Conservation (phyloP, 2,329 filamentous ascomycete species). For the Emmonsiellopsis sp. region DNA sequence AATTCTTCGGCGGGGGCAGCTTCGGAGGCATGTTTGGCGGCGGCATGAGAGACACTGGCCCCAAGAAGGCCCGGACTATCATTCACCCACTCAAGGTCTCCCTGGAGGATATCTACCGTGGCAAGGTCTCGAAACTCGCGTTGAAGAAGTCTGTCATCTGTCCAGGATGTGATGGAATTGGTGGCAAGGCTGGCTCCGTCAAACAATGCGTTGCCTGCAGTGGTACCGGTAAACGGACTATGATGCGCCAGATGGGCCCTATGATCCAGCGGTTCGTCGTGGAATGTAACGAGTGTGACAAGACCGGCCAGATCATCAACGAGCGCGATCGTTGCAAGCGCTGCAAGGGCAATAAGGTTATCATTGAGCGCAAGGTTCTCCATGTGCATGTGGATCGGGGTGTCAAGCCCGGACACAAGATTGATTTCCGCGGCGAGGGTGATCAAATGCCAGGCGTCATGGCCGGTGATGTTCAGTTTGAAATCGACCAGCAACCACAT, state of each 20-base stretch:
- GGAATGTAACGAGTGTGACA: constrained; percentile 94
- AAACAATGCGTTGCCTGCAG: constrained; percentile 86
- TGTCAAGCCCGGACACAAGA: constrained; percentile 87
- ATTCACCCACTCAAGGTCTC: constrained; percentile 98
- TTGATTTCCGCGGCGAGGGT: constrained; percentile 94
- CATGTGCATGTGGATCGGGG: constrained; percentile 96
- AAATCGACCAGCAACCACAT: constrained; percentile 99
- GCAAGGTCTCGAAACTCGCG: constrained; percentile 94
- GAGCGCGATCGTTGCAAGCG: constrained; percentile 97
- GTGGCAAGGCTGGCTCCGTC: constrained; percentile 96
- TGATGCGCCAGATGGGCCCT: constrained; percentile 99
- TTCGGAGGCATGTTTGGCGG: constrained; percentile 70
- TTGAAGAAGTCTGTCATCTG: constrained; percentile 97
- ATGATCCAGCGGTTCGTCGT: constrained; percentile 99
- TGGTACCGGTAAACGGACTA: constrained; percentile 88
- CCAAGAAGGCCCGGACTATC: constrained; percentile 87
- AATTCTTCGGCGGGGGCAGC: constrained; percentile 78
- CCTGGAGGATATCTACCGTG: constrained; percentile 94
- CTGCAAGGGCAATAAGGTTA: constrained; percentile 94
- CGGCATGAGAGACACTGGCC: constrained; percentile 70
- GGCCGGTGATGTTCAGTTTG: constrained; percentile 93
- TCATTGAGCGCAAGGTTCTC: constrained; percentile 93
- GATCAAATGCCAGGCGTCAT: constrained; percentile 90
- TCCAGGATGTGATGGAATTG: constrained; percentile 83
- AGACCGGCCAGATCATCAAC: constrained; percentile 91